Evolutionary conservation across 2,329 filamentous ascomycete genomes (phyloP).

Genomic region (Rasamsonia emersonii): DNA sequence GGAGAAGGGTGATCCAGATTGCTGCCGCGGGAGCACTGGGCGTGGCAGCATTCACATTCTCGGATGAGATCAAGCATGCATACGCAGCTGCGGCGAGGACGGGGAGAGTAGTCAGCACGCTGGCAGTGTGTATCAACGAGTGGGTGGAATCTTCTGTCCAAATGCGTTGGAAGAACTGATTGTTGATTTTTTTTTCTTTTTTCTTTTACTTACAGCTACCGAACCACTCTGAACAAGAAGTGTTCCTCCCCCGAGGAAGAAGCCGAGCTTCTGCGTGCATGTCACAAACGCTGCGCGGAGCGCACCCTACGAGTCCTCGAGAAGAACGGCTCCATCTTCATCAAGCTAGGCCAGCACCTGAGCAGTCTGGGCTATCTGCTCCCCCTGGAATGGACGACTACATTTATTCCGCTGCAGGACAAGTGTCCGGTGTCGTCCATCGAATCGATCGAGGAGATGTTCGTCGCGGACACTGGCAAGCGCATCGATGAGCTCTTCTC

Average conservation of each 20-base stretch:
- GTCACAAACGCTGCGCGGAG: slow-evolving; percentile 86
- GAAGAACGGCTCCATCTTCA: slow-evolving; percentile 96
- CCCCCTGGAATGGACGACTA: slow-evolving; percentile 85
- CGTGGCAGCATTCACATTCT: slow-evolving; percentile 41
- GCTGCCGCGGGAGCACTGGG: slow-evolving; percentile 29
- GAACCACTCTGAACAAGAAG: slow-evolving; percentile 67
- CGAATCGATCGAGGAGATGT: slow-evolving; percentile 80
- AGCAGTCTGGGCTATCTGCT: slow-evolving; percentile 94
- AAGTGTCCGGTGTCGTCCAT: slow-evolving; percentile 88
- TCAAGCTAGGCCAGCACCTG: slow-evolving; percentile 93
- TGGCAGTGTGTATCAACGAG: slow-evolving; percentile 85
- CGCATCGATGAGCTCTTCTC: slow-evolving; percentile 76
- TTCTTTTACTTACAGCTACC: slow-evolving; percentile 57
- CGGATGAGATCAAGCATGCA: slow-evolving; percentile 63
- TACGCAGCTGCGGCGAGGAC: slow-evolving; percentile 70
- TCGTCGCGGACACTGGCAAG: slow-evolving; percentile 69
- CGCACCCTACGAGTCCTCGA: slow-evolving; percentile 80
- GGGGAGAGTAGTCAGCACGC: slow-evolving; percentile 64
- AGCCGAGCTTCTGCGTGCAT: slow-evolving; percentile 63
- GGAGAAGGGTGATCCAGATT: slow-evolving; percentile 22
- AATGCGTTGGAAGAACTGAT: slow-evolving; percentile 6
- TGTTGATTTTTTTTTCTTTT: slow-evolving; percentile 2
- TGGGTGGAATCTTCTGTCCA: slow-evolving; percentile 38
- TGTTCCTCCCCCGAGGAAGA: slow-evolving; percentile 56
- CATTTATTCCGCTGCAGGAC: slow-evolving; percentile 93